Percentiles rank a stretch among this genome's conserved stretches.
These are phyloP conservation scores for Paramecium tetraurelia DNA, from an alignment of 73 alveolate species.

Conservation along the genomic window DNA sequence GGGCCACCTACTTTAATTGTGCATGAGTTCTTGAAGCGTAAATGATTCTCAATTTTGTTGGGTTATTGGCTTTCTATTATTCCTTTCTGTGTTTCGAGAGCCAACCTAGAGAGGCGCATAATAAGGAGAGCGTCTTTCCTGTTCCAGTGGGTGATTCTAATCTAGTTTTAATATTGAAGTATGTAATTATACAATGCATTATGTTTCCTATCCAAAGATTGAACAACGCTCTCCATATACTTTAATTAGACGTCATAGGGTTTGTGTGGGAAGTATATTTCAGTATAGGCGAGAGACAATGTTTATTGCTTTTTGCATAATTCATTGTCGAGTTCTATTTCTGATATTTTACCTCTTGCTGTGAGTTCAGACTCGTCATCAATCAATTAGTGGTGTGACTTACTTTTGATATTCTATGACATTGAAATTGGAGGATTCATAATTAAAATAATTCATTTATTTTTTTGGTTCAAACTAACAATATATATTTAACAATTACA, in stretches of 20 bases:
- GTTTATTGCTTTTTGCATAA: background rate
- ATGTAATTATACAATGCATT: background rate
- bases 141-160: conserved; percentile 97
- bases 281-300: background rate
- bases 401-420: background rate
- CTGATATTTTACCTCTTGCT: background rate
- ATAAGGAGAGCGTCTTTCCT: conserved; percentile 92
- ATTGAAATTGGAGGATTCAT: background rate
- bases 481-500: background rate
- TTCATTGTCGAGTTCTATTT: background rate
- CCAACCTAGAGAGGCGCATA: conserved; percentile 82
- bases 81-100: conserved; percentile 16
- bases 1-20: conserved; percentile 75
- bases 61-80: background rate
- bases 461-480: background rate
- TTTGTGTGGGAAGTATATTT: background rate
- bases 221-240: background rate
- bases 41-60: conserved; percentile 67
- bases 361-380: background rate
- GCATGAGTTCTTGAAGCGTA: conserved; percentile 88
- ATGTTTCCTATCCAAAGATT: background rate
- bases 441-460: background rate
- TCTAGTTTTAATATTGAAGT: background rate
- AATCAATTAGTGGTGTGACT: background rate
- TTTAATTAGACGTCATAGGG: background rate